phyloP scores from a whole-genome alignment of 306 rosid species.

The Lagenaria siceraria region DNA sequence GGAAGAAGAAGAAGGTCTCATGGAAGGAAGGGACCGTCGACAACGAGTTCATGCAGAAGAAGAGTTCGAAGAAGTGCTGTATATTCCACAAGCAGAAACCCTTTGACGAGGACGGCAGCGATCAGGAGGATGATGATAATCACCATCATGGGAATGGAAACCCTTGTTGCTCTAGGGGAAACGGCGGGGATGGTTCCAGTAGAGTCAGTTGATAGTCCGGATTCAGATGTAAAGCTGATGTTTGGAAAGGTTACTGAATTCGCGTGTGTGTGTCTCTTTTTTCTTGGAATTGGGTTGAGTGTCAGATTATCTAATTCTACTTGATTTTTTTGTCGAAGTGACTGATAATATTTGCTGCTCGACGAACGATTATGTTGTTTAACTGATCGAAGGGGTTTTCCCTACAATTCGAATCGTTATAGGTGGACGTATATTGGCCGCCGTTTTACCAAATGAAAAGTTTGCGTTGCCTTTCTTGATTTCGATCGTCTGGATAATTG shows the following conservation, averaged over 20 bases:
- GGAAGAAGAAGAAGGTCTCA: slow-evolving; percentile 76
- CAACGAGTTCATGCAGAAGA: slow-evolving; percentile 93
- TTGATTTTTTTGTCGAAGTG: no score
- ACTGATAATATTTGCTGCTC: not conserved
- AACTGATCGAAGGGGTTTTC: not conserved
- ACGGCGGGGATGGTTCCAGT: slow-evolving; percentile 30
- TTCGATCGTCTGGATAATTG: not conserved
- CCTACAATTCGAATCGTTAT: not conserved
- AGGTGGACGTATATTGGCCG: not conserved
- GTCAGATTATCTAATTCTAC: not conserved
- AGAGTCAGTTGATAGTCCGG: slow-evolving; percentile 9
- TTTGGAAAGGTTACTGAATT: not conserved
- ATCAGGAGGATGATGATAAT: slow-evolving; percentile 36
- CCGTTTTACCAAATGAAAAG: not conserved
- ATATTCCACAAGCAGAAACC: slow-evolving; percentile 78
- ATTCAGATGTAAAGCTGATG: not conserved
- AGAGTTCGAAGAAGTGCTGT: slow-evolving; percentile 94
- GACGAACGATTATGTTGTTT: not conserved
- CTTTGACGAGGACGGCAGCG: slow-evolving; percentile 85
- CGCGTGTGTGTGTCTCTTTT: not conserved
- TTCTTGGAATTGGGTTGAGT: not conserved
- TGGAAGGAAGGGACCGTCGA: slow-evolving; percentile 96
- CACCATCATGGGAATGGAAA: slow-evolving; percentile 15
- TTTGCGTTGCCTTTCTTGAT: not conserved
- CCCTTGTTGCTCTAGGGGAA: slow-evolving; percentile 29